phyloP scores from a whole-genome alignment of 805 yeast species.

The Kurtzmaniella cleridarum region DNA sequence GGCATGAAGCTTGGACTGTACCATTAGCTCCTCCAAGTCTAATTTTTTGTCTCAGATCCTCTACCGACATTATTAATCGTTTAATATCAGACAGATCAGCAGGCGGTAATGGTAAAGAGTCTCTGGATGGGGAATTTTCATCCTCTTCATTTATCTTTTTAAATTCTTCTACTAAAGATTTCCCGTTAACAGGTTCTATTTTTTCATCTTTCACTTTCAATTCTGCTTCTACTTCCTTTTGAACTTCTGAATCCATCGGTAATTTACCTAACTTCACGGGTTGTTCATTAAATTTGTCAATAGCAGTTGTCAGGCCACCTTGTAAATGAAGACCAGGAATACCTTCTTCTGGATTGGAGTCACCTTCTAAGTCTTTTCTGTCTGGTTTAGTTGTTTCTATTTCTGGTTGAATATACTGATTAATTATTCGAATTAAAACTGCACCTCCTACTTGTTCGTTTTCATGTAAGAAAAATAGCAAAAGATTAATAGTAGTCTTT shows the following conservation, averaged over 20 bases:
- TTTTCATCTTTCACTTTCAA: constrained; percentile 70
- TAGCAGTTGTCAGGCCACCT: constrained; percentile 26
- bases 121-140: constrained; percentile 68
- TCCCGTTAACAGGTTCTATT: constrained; percentile 25
- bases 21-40: constrained; percentile 44
- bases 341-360: constrained; percentile 48
- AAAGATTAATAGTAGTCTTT: constrained; percentile 76
- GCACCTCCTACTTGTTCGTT: constrained; percentile 92
- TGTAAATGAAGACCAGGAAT: constrained; percentile 33
- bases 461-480: constrained; percentile 83
- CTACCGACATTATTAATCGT: constrained; percentile 70
- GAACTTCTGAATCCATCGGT: constrained; percentile 82
- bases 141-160: constrained; percentile 41
- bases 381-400: constrained; percentile 40
- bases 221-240: constrained; percentile 79
- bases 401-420: constrained; percentile 66
- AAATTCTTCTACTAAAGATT: constrained; percentile 35
- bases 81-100: constrained; percentile 77
- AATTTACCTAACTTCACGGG: constrained; percentile 75
- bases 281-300: constrained; percentile 61
- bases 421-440: constrained; percentile 75
- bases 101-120: constrained; percentile 77
- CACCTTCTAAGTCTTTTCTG: constrained; percentile 38
- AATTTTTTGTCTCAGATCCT: constrained; percentile 75
- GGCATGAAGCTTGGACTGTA: constrained; percentile 72